Evolutionary conservation across 305 asterid species (phyloP), one percentile per base, ranked within the genome.

Genomic region (Stenogyne calaminthoides): DNA sequence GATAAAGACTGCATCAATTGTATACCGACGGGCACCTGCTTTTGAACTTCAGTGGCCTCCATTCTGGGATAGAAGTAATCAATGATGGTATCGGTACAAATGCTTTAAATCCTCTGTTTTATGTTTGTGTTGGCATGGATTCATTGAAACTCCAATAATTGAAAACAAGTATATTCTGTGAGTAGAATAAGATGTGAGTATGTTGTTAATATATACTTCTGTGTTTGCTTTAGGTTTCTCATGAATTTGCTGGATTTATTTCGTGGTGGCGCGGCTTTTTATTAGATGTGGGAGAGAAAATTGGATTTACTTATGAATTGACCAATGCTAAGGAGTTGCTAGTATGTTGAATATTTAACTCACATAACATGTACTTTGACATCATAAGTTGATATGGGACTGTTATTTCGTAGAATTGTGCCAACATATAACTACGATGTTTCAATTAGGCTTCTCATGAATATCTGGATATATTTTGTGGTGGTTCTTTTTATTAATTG

Each of bases 1-100:
- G 44, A 90, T 93, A 62, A 70, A 81, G 71, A 70, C 80, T 58
- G 97, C 96, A 62, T 87, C 93, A 52, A 19, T 87, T 52, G 92
- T 86, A 32, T 92, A 85, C 77, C 83, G 87, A 69, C 72, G 81
- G 0, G 65, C 72, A 12, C 95, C 97, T 25, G 85, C 64, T 16
- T 90, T 88, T 76, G 85, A 86, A 57, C 90, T 85, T 73, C 81
- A 76, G 16, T 67, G 79, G 77, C 97, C 98, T 34, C 60, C 10
- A 8, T 92, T 90, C 77, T 92, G 98, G 98, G 72, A 34, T 29
- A 81, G 86, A 74, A 79, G 78, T 67, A 76, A 78, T 54, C 75
- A 64, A 16, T 87, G 83, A 85, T 54, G 34, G 76, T 55, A 47
- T 36, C 14, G 32, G 11, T 62, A 74, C 11, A 54, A 27, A 36